Evolutionary conservation across 2,329 filamentous ascomycete species (phyloP), one percentile per base, ranked within the genome.

Genomic region (Penicillium hordei): DNA sequence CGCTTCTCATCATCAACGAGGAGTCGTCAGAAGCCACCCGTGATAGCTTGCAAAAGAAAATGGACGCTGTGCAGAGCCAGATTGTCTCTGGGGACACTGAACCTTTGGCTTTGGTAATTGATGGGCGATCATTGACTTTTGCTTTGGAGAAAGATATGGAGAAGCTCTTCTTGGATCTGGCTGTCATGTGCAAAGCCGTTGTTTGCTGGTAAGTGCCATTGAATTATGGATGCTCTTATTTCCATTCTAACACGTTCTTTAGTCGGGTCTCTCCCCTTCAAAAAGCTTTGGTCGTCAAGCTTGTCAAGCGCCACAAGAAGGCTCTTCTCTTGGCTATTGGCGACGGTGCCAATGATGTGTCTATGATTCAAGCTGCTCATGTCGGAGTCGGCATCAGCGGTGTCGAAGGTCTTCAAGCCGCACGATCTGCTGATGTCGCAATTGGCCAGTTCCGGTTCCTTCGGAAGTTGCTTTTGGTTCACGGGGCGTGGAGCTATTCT

Each of bases 291-390:
- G 94, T 99, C 23, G 94, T 99, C 66, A 99, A 99, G 80, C 86
- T 97, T 64, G 94, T 99, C 71, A 99, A 97, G 78, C 91, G 92
- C 65, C 91, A 96, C 73, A 85, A 94, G 65, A 90, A 97, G 72
- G 86, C 91, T 13, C 92, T 99, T 65, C 86, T 97, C 52, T 86
- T 99, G 50, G 94, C 94, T 51, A 97, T 99, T 73, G 94, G 94
- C 65, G 94, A 99, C 69, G 94, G 94, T 64, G 94, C 94, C 46
- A 99, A 99, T 77, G 94, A 99, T 70, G 94, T 99, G n/a, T 97
- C 93, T 19, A 99, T 99, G 94, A 99, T 99, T 55, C 94, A 99
- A 79, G 94, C 94, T 12, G 94, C 94, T 13, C 94, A 99, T 73
- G 96, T 99, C 64, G 94, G 94, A 63, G 91, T 99, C 44, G 94